Evolutionary conservation across 768 basidiomycete species (phyloP).

Genomic region (Inosperma sp.): DNA sequence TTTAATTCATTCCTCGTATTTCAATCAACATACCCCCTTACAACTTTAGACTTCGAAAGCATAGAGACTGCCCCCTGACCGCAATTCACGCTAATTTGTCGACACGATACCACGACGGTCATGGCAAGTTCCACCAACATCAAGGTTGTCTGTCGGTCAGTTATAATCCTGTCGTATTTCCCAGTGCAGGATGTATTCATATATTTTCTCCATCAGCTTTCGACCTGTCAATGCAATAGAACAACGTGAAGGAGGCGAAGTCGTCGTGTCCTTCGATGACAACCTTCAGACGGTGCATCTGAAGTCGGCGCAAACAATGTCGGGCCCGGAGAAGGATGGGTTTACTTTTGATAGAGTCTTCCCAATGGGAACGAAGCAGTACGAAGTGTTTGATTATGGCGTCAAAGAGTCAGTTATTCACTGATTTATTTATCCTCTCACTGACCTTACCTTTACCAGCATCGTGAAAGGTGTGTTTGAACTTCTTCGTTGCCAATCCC

Average conservation of each 20-base stretch:
- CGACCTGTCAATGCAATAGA: slow-evolving; percentile 94
- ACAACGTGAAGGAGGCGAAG: slow-evolving; percentile 78
- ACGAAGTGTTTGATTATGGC: slow-evolving; percentile 97
- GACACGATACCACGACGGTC: slow-evolving; percentile 18
- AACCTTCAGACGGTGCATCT: slow-evolving; percentile 80
- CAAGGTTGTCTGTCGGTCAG: slow-evolving; percentile 98
- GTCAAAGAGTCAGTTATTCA: slow-evolving; percentile 79
- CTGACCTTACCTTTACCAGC: slow-evolving; percentile 35
- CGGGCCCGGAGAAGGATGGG: slow-evolving; percentile 92
- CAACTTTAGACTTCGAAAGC: background rate
- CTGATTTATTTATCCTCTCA: slow-evolving; percentile 3
- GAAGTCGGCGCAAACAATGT: slow-evolving; percentile 59
- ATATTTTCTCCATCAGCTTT: slow-evolving; percentile 52
- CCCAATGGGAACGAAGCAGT: slow-evolving; percentile 83
- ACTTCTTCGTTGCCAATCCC: background rate
- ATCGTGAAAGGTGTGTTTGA: slow-evolving; percentile 75
- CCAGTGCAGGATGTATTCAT: slow-evolving; percentile 6
- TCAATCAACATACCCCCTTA: slow-evolving; percentile 11
- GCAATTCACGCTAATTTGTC: slow-evolving; percentile 6
- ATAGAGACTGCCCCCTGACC: slow-evolving; percentile 1
- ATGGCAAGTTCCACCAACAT: slow-evolving; percentile 84
- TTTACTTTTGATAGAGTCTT: slow-evolving; percentile 98
- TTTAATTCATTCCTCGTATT: slow-evolving; percentile 8
- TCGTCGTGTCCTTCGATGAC: slow-evolving; percentile 86
- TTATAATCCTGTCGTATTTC: slow-evolving; percentile 10